A percentile compares a stretch with the other conserved stretches of the same genome.
Conservation (phyloP, 176 grass and related monocot species). For the Zizania latifolia region DNA sequence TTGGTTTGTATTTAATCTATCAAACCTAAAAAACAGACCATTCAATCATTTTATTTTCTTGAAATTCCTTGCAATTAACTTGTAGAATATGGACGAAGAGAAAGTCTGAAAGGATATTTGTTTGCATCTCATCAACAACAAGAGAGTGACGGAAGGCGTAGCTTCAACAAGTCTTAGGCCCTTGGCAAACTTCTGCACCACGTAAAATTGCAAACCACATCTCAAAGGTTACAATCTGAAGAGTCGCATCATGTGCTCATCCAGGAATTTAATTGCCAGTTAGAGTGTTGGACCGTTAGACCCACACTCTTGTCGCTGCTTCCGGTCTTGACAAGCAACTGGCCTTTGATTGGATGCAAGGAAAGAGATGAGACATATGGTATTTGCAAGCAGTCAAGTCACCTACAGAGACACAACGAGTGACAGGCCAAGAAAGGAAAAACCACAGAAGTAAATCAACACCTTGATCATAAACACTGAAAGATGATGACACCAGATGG, state of each 20-base stretch:
- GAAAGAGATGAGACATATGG: no score
- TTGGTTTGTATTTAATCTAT: background rate
- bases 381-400: no score
- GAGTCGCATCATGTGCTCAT: background rate
- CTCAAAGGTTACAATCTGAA: background rate
- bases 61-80: background rate
- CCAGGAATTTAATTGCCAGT: no score
- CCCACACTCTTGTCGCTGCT: no score
- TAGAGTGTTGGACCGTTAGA: no score
- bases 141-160: no score
- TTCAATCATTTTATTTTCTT: background rate
- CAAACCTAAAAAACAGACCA: no score
- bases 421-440: background rate
- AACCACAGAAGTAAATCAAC: background rate
- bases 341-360: no score
- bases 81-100: background rate
- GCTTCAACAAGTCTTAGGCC: no score
- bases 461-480: background rate
- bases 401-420: background rate
- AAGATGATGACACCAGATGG: background rate
- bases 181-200: no score
- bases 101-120: background rate
- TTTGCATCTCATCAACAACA: background rate
- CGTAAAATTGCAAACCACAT: background rate
- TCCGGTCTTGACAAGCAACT: no score